Conservation (phyloP, 495 filamentous ascomycete genomes). For the Cudoniella acicularis region DNA sequence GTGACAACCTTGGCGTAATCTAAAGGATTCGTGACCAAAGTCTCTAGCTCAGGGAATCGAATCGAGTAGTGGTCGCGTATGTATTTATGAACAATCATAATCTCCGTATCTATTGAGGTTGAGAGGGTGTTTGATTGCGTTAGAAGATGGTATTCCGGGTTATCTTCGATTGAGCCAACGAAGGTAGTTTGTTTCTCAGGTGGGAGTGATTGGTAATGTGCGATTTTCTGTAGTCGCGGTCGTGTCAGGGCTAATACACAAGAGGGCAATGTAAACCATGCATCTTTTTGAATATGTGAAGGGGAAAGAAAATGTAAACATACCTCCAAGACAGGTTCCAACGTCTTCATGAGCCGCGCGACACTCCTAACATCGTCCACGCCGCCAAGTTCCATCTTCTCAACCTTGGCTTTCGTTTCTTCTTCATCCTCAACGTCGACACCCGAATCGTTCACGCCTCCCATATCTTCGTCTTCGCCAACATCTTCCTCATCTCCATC, state of each 20-base stretch:
- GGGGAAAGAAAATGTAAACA: slow-evolving; percentile 32
- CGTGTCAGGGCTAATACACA: slow-evolving; percentile 51
- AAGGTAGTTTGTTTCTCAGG: slow-evolving; percentile 57
- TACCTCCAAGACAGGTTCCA: slow-evolving; percentile 76
- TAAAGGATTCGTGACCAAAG: slow-evolving; percentile 82
- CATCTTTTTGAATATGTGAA: slow-evolving; percentile 33
- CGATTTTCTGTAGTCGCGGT: slow-evolving; percentile 64
- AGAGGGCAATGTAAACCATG: slow-evolving; percentile 38
- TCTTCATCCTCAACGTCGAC: slow-evolving; percentile 59
- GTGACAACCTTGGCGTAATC: slow-evolving; percentile 96
- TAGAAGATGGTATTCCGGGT: slow-evolving; percentile 80
- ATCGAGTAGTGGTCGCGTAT: slow-evolving; percentile 93
- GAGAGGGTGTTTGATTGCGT: slow-evolving; percentile 82
- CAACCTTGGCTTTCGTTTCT: slow-evolving; percentile 66
- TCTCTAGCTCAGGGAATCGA: slow-evolving; percentile 94
- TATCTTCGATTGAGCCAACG: slow-evolving; percentile 76
- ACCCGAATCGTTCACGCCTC: slow-evolving; percentile 35
- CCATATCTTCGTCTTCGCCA: slow-evolving; percentile 55
- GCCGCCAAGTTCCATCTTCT: slow-evolving; percentile 71
- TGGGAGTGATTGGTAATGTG: slow-evolving; percentile 64
- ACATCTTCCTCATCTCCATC: slow-evolving; percentile 43
- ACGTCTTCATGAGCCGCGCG: slow-evolving; percentile 68
- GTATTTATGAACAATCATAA: slow-evolving; percentile 90
- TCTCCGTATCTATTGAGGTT: slow-evolving; percentile 85
- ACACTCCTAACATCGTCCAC: slow-evolving; percentile 74